phyloP scores from a whole-genome alignment of 306 rosid species.

The Lathyrus sativus region DNA sequence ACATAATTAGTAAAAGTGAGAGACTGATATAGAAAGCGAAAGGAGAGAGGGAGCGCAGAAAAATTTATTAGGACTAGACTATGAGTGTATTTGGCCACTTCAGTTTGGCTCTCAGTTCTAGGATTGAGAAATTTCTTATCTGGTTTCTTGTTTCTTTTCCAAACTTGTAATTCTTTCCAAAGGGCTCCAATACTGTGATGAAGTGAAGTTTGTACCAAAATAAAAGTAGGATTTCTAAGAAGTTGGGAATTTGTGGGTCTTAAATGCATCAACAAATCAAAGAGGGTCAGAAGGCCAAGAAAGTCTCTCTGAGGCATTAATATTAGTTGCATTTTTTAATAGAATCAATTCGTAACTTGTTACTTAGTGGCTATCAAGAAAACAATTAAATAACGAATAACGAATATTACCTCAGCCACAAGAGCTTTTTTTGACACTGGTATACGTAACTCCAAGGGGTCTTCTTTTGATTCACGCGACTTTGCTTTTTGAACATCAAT shows the following conservation, averaged over 20 bases:
- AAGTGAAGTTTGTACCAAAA: background rate
- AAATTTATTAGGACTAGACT: slow-evolving; percentile 5
- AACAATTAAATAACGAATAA: slow-evolving; percentile 27
- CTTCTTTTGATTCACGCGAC: slow-evolving; percentile 68
- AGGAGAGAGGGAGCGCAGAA: background rate
- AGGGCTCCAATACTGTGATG: background rate
- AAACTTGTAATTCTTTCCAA: slow-evolving; percentile 5
- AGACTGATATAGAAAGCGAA: background rate
- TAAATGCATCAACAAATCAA: slow-evolving; percentile 10
- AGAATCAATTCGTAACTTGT: background rate
- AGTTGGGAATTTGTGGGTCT: background rate
- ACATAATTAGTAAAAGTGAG: background rate
- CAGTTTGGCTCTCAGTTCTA: background rate
- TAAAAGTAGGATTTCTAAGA: slow-evolving; percentile 3
- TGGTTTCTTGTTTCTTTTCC: slow-evolving; percentile 8
- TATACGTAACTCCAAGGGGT: slow-evolving; percentile 69
- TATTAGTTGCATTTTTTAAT: slow-evolving; percentile 7
- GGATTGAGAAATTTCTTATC: slow-evolving; percentile 10
- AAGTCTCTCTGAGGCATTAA: slow-evolving; percentile 18
- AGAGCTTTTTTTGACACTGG: slow-evolving; percentile 66
- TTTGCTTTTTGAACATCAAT: slow-evolving; percentile 53
- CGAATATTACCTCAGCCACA: slow-evolving; percentile 70
- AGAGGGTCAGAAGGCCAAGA: slow-evolving; percentile 7
- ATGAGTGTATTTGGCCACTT: slow-evolving; percentile 6
- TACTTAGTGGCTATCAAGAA: slow-evolving; percentile 8